phyloP scores from a whole-genome alignment of 1,139 yeast species.

The Taphrina deformans region DNA sequence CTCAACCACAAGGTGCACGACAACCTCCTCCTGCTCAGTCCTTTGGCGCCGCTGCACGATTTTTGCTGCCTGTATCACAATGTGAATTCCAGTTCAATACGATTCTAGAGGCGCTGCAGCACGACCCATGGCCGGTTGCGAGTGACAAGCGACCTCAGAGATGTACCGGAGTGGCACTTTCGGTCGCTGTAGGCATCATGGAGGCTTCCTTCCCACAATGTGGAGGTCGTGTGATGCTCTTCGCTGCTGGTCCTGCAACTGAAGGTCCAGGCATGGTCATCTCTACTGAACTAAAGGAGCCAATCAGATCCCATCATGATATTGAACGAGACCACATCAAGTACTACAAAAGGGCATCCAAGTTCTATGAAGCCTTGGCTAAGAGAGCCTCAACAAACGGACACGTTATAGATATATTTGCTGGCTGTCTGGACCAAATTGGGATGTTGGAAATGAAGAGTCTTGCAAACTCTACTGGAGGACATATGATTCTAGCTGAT shows the following conservation, averaged over 20 bases:
- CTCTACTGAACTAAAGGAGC: slow-evolving; percentile 86
- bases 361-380: slow-evolving; percentile 78
- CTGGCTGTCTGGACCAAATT: slow-evolving; percentile 96
- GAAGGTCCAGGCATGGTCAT: slow-evolving; percentile 94
- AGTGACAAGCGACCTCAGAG: slow-evolving; percentile 85
- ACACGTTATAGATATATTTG: slow-evolving; percentile 88
- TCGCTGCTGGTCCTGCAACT: slow-evolving; percentile 95
- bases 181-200: slow-evolving; percentile 76
- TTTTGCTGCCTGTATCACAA: slow-evolving; percentile 79
- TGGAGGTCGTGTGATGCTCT: slow-evolving; percentile 87
- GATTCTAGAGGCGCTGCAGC: slow-evolving; percentile 72
- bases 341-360: slow-evolving; percentile 86
- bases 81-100: slow-evolving; percentile 84
- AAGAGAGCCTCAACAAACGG: slow-evolving; percentile 73
- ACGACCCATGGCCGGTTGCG: slow-evolving; percentile 91
- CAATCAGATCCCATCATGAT: slow-evolving; percentile 95
- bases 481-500: slow-evolving; percentile 85
- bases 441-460: slow-evolving; percentile 97
- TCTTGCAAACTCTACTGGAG: slow-evolving; percentile 87
- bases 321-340: slow-evolving; percentile 86
- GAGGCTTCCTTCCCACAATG: slow-evolving; percentile 85
- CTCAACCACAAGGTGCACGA: slow-evolving; percentile 45
- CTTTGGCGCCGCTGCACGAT: slow-evolving; percentile 59
- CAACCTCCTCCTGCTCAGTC: slow-evolving; percentile 40
- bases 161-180: slow-evolving; percentile 90